Evolutionary conservation across 1,139 yeast species (phyloP), one percentile per base, ranked within the genome.

Genomic region (Eremothecium coryli): DNA sequence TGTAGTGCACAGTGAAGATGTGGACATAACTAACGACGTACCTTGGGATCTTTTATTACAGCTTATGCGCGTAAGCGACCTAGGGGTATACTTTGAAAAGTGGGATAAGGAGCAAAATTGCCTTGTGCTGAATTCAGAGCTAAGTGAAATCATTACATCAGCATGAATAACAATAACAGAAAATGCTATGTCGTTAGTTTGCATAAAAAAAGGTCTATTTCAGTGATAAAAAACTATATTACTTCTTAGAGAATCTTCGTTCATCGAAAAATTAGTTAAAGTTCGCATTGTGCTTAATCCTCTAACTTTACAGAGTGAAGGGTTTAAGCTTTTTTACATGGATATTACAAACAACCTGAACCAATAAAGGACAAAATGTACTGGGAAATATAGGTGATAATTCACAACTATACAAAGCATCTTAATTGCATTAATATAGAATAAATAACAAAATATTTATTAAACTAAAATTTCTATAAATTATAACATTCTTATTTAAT

Each of bases 11-110:
- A 12, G 30, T 11, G 30, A 27, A 10, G 30, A 27, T 18, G 30
- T 27, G 9, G 30, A 27, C 22, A 14, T 27, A 6, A n/a, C n/a
- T 14, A 17, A 18, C 12, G 30, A 27, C 4, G 10, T 17, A 4
- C 10, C 30, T 11, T 27, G 30, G 30, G 30, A 27, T 11, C 20
- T 27, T 18, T 16, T 27, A 3, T 18, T 27, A 27, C 15, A 17
- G 14, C 22, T 27, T 9, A 27, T 27, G 30, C 15, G 30, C 22
- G 14, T 17, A 14, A 27, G 30, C 10, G 48, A 44, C 24, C 29
- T 44, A 32, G 48, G 48, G 8, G 26, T 44, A 10, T 40, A 39
- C 12, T 44, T 44, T 23, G 31, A 39, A n/a, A 23, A 35, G 5
- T 33, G 40, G 25, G 42, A 42, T 22, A 23, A 26, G 29, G 24